Conservation (phyloP, 352 stramenopile species). For the Pythium insidiosum region DNA sequence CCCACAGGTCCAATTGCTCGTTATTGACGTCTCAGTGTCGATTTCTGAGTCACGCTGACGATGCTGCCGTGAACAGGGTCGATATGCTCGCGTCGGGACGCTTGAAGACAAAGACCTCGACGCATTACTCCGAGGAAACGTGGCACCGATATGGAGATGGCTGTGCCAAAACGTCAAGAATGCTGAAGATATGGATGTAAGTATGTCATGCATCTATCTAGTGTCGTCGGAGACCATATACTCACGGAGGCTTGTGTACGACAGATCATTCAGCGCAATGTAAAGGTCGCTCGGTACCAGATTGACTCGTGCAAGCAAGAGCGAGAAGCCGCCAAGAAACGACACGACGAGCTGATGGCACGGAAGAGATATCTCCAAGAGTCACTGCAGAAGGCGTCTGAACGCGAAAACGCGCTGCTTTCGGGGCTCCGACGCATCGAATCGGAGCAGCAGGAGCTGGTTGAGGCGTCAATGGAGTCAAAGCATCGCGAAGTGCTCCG, state of each 20-base stretch:
- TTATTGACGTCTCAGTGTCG: no score
- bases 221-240: neutral
- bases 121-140: constrained; percentile 22
- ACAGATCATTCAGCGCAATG: constrained; percentile 22
- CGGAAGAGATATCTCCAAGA: constrained; percentile 17
- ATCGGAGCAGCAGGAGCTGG: constrained; percentile 8
- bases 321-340: constrained; percentile 19
- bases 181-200: constrained; percentile 26
- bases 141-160: constrained; percentile 31
- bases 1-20: constrained; percentile 16
- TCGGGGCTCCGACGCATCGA: constrained; percentile 20
- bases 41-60: no score
- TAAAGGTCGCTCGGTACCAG: constrained; percentile 18
- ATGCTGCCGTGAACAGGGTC: constrained; percentile 15
- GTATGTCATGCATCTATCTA: neutral
- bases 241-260: neutral
- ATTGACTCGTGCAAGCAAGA: constrained; percentile 27
- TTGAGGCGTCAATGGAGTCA: neutral
- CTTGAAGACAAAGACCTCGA: constrained; percentile 37
- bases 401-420: constrained; percentile 19
- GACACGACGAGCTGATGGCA: constrained; percentile 10
- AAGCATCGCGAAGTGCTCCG: constrained; percentile 29
- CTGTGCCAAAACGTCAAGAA: constrained; percentile 27
- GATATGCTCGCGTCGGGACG: constrained; percentile 15
- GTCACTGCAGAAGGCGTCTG: constrained; percentile 12